phyloP scores from a whole-genome alignment of 805 yeast species.

The Nakazawaea ambrosiae region DNA sequence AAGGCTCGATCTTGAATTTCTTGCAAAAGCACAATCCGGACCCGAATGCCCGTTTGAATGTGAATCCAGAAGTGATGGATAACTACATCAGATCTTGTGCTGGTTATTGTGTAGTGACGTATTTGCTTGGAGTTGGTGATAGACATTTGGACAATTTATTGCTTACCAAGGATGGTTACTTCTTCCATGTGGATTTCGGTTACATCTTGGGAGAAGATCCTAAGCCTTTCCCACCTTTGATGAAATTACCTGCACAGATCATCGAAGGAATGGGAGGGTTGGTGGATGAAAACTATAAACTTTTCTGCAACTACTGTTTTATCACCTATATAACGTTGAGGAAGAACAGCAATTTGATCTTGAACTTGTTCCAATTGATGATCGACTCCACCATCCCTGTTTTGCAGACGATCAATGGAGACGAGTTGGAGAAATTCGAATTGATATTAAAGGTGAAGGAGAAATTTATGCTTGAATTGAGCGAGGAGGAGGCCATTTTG shows the following conservation, averaged over 20 bases:
- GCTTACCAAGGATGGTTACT: conserved; percentile 70
- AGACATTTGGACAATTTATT: conserved; percentile 89
- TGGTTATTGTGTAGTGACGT: conserved; percentile 95
- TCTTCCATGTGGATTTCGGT: conserved; percentile 98
- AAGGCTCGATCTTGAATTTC: conserved; percentile 66
- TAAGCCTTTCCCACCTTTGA: conserved; percentile 96
- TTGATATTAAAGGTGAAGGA: conserved; percentile 90
- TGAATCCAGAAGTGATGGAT: conserved; percentile 72
- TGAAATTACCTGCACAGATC: conserved; percentile 95
- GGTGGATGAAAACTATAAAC: conserved; percentile 73
- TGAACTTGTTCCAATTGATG: conserved; percentile 91
- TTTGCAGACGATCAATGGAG: conserved; percentile 37
- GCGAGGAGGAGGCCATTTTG: conserved; percentile 91
- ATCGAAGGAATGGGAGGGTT: conserved; percentile 98
- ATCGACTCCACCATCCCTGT: conserved; percentile 90
- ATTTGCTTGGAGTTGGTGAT: conserved; percentile 93
- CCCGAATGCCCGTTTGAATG: conserved; percentile 33
- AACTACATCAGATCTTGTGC: conserved; percentile 93
- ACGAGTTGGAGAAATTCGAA: conserved; percentile 66
- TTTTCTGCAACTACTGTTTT: conserved; percentile 89
- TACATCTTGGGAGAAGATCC: conserved; percentile 96
- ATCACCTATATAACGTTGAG: conserved; percentile 88
- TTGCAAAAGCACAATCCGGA: conserved; percentile 63
- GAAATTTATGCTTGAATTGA: conserved; percentile 86
- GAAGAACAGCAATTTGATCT: conserved; percentile 80